Evolutionary conservation across 176 grass and related monocot genomes (phyloP), one percentile per base, ranked within the genome.

Genomic region (Rhynchospora pubera): DNA sequence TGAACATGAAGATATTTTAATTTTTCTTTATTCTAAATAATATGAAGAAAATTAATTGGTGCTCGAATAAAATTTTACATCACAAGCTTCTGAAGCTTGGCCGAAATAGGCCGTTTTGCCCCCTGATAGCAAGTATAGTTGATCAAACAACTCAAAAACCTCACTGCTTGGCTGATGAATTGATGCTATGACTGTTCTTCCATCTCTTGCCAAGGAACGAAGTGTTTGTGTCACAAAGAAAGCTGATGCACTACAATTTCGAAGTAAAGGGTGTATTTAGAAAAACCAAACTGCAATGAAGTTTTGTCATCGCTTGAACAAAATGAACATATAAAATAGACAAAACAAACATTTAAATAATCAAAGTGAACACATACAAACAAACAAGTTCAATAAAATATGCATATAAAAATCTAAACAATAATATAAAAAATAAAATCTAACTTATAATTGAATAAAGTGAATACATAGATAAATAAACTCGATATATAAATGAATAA

Each of bases 31-130:
- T 22, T 0, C 7, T 8, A 7, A 15, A 13, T 2, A 47, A 11
- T 7, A 48, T 79, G 24, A 9, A 16, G 16, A 45, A 61, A 52
- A 28, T 65, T 9, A 55, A 24, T 7, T 65, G 9, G 18, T 26
- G 24, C 44, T 57, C 22, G 46, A 58, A 62, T 16, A 62, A 77
- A 44, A 18, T 30, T 44, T 75, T 64, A 97, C 96, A 91, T 96
- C 97, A 69, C 85, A 95, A 63, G 97, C 89, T 67, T 96, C 89
- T 2, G 93, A 87, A 9, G 87, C 89, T 75, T 81, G 89, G 7
- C 97, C 97, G 45, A 99, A 99, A 86, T 99, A 99, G n/a, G 93
- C 89, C n/a, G 91, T 93, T 74, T 93, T 96, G 86, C 97, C 97
- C n/a, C 97, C 89, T 16, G 97, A 96, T 5, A 99, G 91, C 83